Evolutionary conservation across 2,329 filamentous ascomycete species (phyloP), one percentile per base, ranked within the genome.

Genomic region (Lachnum nothofagi): DNA sequence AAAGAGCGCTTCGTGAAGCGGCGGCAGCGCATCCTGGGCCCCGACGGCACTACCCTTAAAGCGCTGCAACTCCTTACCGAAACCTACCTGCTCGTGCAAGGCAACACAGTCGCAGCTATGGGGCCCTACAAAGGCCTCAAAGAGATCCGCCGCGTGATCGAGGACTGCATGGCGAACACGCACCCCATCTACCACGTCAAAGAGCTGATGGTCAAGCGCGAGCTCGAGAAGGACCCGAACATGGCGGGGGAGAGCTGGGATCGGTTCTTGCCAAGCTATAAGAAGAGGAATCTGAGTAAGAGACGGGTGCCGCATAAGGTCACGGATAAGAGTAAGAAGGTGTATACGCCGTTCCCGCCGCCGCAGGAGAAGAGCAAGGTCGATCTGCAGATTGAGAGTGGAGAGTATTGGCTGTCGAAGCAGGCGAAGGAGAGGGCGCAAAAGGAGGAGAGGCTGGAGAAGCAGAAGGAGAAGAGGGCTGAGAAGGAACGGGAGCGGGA

Each of bases 311-410:
- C 93, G 0, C 80, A 81, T 75, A 89, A 88, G 64, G 83, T 98
- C 65, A 89, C 81, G 46, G 91, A 98, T 75, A 98, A 98, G 79
- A 71, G 75, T 66, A 95, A 91, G 79, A 97, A 95, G 79, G 71
- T 77, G 10, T 98, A 96, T 76, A 98, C 94, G 57, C 91, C 93
- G 8, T 98, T 98, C 83, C 93, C 93, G 42, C 93, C 93, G 5
- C 81, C 90, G 37, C 90, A 91, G 58, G 91, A 98, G 77, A 95
- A 95, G 87, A 96, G 91, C 81, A 98, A 97, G 81, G 80, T 98
- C 61, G 93, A 98, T 70, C 72, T 90, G 70, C 91, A 98, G 78
- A 95, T 98, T 73, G 93, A 98, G 76, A 91, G 82, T 61, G 91
- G 93, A 71, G 91, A 97, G 72, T 98, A 95, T 73, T 97, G 97